phyloP scores from a whole-genome alignment of 441 rosid genomes.

The Gossypium davidsonii region DNA sequence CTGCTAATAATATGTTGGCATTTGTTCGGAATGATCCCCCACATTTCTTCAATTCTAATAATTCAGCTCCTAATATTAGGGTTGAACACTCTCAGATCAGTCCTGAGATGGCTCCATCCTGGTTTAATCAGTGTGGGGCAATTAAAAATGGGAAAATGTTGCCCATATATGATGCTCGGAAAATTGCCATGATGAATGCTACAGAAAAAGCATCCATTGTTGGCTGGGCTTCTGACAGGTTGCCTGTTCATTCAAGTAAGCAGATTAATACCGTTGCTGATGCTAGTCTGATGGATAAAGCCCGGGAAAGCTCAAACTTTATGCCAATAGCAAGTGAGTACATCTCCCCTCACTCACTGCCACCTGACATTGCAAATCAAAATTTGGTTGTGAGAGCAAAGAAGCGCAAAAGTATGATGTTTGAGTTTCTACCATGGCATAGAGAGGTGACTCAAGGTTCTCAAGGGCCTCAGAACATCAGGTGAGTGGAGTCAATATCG shows the following conservation, averaged over 20 bases:
- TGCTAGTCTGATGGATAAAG: conserved; percentile 25
- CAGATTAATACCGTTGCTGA: conserved; percentile 29
- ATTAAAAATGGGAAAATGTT: conserved; percentile 56
- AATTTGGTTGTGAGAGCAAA: conserved; percentile 37
- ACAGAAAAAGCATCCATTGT: conserved; percentile 32
- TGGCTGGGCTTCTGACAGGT: conserved; percentile 41
- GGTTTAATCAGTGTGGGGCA: conserved; percentile 67
- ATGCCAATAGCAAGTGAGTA: conserved; percentile 31
- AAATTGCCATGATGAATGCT: conserved; percentile 29
- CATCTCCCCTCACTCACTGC: conserved; percentile 33
- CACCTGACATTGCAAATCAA: conserved; percentile 28
- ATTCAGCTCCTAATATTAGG: conserved; percentile 26
- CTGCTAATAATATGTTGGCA: conserved; percentile 29
- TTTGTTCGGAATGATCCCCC: conserved; percentile 34
- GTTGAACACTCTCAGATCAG: conserved; percentile 46
- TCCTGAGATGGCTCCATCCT: conserved; percentile 72
- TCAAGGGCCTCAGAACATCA: conserved; percentile 44
- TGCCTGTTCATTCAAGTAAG: conserved; percentile 27
- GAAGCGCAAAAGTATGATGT: conserved; percentile 60
- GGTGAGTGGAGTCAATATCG: conserved; percentile 33
- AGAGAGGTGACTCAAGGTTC: conserved; percentile 44
- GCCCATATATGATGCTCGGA: conserved; percentile 39
- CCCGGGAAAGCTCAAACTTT: conserved; percentile 25
- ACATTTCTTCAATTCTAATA: conserved; percentile 25
- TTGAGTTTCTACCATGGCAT: conserved; percentile 66